These are phyloP conservation scores for Dryadomyces sulphureus DNA, from an alignment of 2,329 filamentous ascomycete species.

Conservation along the genomic window DNA sequence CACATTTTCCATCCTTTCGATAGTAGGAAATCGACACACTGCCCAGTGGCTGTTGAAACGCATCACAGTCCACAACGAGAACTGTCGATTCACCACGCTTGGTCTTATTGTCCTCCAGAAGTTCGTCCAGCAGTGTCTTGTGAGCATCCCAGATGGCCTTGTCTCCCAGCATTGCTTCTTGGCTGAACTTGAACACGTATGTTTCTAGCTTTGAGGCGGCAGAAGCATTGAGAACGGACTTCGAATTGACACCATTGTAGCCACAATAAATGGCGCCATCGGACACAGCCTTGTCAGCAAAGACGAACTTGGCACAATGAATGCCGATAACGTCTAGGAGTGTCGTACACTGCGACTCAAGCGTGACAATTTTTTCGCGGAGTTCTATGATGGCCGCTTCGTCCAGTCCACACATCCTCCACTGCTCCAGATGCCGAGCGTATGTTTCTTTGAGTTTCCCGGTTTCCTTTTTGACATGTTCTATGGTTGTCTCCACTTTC, in stretches of 20 bases:
- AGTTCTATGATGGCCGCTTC: too few relatives aligned
- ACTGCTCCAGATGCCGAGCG: too few relatives aligned
- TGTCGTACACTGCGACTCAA: not conserved
- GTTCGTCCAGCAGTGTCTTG: not conserved
- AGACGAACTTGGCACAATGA: not conserved
- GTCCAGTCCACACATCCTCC: too few relatives aligned
- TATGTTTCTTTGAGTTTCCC: too few relatives aligned
- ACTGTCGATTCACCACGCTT: not conserved
- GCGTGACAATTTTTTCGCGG: too few relatives aligned
- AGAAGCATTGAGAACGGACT: not conserved
- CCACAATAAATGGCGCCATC: conserved; percentile 1
- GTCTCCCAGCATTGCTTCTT: not conserved
- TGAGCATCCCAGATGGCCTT: not conserved
- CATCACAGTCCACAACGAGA: conserved; percentile 2
- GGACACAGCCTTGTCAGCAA: not conserved
- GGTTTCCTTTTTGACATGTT: too few relatives aligned
- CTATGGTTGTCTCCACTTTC: too few relatives aligned
- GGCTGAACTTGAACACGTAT: not conserved
- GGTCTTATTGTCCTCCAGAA: not conserved
- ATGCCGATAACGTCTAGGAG: not conserved
- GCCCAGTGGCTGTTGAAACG: not conserved
- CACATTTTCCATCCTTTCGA: not conserved
- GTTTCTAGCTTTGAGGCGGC: not conserved
- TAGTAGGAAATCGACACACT: not conserved
- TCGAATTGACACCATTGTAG: not conserved